phyloP scores from a whole-genome alignment of 257 asterid genomes.

The Nicotiana otophora region DNA sequence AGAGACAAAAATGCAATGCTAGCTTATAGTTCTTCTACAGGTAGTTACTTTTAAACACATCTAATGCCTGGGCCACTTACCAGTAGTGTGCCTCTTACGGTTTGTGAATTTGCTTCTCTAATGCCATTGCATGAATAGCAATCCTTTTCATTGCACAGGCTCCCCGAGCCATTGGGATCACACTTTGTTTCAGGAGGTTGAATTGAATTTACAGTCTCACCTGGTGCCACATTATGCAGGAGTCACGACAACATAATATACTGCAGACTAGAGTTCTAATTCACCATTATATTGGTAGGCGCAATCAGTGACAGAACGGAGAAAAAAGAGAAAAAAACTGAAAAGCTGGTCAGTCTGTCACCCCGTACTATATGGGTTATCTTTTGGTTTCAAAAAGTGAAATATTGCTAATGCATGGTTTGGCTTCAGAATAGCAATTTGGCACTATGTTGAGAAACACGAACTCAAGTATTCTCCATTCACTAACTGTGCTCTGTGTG shows the following conservation, averaged over 20 bases:
- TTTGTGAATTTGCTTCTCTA: constrained; percentile 65
- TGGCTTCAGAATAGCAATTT: neutral
- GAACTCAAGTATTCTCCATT: neutral
- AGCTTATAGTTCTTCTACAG: constrained; percentile 5
- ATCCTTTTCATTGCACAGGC: constrained; percentile 47
- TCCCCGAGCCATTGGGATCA: constrained; percentile 35
- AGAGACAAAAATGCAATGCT: constrained; percentile 6
- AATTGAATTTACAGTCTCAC: constrained; percentile 74
- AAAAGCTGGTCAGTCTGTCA: neutral
- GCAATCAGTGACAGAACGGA: neutral
- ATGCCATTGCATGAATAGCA: constrained; percentile 62
- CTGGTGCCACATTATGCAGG: constrained; percentile 31
- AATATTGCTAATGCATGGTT: neutral
- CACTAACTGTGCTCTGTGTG: neutral
- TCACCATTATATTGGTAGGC: neutral
- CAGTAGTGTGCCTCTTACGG: constrained; percentile 94
- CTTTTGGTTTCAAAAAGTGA: constrained; percentile 1
- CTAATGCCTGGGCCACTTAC: constrained; percentile 41
- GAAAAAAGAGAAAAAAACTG: neutral
- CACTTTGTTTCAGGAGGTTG: constrained; percentile 68
- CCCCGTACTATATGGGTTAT: neutral
- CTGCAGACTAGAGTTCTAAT: neutral
- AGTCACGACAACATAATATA: constrained; percentile 8
- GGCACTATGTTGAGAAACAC: neutral
- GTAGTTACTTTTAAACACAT: neutral